Evolutionary conservation across 352 stramenopile genomes (phyloP), one percentile per base, ranked within the genome.

Genomic region (Phytophthora citrophthora): DNA sequence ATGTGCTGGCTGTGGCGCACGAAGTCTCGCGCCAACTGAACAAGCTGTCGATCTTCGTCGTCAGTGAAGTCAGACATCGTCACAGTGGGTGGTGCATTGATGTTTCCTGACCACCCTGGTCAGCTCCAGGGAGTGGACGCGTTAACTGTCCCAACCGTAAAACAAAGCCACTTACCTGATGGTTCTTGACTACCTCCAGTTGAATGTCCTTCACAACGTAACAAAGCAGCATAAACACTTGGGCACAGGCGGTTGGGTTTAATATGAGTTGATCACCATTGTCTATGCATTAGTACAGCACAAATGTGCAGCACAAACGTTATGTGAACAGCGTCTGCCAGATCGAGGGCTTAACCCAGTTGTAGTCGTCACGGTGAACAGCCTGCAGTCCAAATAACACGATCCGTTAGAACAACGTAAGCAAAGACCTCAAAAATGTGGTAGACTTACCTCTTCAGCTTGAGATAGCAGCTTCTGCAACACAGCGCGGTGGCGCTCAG

Each of bases 311-410:
- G 29, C 29, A 34, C 29, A 32, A 34, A 31, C 49, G 24, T 78
- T 70, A 93, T 51, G 79, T 89, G 67, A 95, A 96, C 24, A 94
- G 63, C 49, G 86, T 90, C 54, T 93, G 86, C 86, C 87, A 98
- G 47, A 98, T 86, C 16, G 81, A 92, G 6, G 93, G 92, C 62
- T 94, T 93, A 56, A 98, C 89, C 91, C 90, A 98, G 77, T 98
- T 98, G 83, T 98, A 98, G 36, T 95, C 90, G 63, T 94, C 91
- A 61, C 78, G 86, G 34, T 89, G 76, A 24, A 98, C 88, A 55
- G 76, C 81, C 74, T 91, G 48, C 60, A 38, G 11, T 26, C 31
- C 16, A 49, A 23, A 73, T 9, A 64, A 44, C 20, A 26, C 7
- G 24, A 57, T 56, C 18, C 27, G 38, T 55, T 50, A 68, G 38